phyloP scores from a whole-genome alignment of 2,329 filamentous ascomycete species.

The Colletotrichum higginsianum region DNA sequence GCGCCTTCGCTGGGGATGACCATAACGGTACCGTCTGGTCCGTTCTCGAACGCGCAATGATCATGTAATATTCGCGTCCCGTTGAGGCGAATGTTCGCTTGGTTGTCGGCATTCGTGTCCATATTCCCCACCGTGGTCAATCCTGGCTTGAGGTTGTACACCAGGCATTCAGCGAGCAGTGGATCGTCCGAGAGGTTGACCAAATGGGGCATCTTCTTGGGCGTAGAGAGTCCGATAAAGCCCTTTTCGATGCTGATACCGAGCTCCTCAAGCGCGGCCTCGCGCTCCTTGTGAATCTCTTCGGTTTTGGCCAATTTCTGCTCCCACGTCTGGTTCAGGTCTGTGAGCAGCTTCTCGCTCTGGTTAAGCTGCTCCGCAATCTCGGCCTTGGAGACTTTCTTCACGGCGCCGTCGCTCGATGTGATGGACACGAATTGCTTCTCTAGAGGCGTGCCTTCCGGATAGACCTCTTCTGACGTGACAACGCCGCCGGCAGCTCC shows the following conservation, averaged over 20 bases:
- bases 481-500: constrained; percentile 61
- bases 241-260: constrained; percentile 99
- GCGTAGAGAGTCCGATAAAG: constrained; percentile 93
- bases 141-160: constrained; percentile 98
- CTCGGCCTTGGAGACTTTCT: constrained; percentile 98
- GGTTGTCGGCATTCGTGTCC: constrained; percentile 81
- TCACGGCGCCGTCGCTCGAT: constrained; percentile 85
- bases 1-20: constrained; percentile 91
- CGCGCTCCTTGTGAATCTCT: constrained; percentile 96
- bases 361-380: constrained; percentile 97
- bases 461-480: constrained; percentile 85
- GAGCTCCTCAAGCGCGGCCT: constrained; percentile 93
- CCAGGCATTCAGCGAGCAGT: constrained; percentile 92
- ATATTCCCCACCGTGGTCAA: constrained; percentile 95
- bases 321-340: constrained; percentile 99
- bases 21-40: constrained; percentile 89
- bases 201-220: constrained; percentile 99
- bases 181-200: constrained; percentile 98
- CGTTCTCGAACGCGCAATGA: constrained; percentile 94
- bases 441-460: constrained; percentile 91
- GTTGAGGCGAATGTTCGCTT: constrained; percentile 92
- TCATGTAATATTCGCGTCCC: constrained; percentile 93
- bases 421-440: constrained; percentile 98
- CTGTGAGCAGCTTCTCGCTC: constrained; percentile 94
- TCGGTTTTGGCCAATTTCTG: constrained; percentile 96